Evolutionary conservation across 2,329 filamentous ascomycete genomes (phyloP), one percentile per base, ranked within the genome.

Genomic region (Botrytis cinerea): DNA sequence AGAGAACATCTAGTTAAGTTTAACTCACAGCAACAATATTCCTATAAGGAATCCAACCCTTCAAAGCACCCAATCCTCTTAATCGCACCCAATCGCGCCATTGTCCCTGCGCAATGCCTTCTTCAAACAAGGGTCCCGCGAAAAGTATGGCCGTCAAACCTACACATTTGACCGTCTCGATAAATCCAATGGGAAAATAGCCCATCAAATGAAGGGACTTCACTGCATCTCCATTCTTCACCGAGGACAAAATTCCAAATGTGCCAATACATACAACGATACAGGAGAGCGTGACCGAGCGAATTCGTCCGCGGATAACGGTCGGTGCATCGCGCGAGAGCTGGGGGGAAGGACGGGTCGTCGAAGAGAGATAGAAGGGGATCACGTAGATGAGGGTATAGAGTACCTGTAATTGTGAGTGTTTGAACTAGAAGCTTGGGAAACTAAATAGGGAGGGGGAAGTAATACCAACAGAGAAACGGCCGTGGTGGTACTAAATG

Each of bases 311-410:
- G 78, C 91, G 91, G 83, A 99, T 98, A 69, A 97, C 94, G 18
- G 92, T 91, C 16, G 95, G 94, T 43, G 93, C 92, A 88, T 98
- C 95, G 80, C 96, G 91, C 75, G 93, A 93, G 43, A 97, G 88
- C 72, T 87, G 89, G 40, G 89, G 87, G 12, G 93, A 96, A 10
- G 95, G 94, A 70, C 95, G 90, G 8, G 95, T 97, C 32, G 89
- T 87, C 6, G 89, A 83, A 32, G 92, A 96, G 76, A 95, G 86
- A 85, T 99, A 98, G 83, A 98, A 94, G 38, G 96, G 95, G 5
- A 93, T 85, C 78, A 99, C 93, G 84, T 98, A 99, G 84, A 94
- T 84, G 78, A 94, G 82, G n/a, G 94, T 97, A 83, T 97, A 97
- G 75, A 91, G 83, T 75, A 95, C 84, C 93, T 93, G 74, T 0